Evolutionary conservation across 257 asterid genomes (phyloP).

Genomic region (Buddleja alternifolia): DNA sequence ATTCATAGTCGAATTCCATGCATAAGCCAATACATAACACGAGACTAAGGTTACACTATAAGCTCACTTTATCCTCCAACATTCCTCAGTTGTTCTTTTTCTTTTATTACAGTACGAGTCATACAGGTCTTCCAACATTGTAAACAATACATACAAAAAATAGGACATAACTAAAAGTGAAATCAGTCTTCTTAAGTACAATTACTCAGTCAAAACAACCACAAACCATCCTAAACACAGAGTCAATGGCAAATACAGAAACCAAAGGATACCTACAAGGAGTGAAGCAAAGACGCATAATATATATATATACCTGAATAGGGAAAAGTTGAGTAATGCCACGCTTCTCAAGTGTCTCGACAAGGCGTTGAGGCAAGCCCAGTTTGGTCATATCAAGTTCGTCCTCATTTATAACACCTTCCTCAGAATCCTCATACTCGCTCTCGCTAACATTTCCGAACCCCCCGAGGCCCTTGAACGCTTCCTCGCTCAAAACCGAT

Average conservation of each 20-base stretch:
- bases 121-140: no score
- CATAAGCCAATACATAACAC: no score
- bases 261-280: no score
- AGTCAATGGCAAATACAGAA: background rate
- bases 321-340: slow-evolving; percentile 91
- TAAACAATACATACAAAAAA: background rate
- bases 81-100: no score
- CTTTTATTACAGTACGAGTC: no score
- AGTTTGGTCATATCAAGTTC: slow-evolving; percentile 66
- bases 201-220: background rate
- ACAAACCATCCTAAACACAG: background rate
- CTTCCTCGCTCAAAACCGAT: slow-evolving; percentile 56
- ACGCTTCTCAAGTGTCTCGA: slow-evolving; percentile 67
- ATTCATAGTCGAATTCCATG: no score
- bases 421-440: slow-evolving; percentile 37
- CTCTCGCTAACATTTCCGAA: slow-evolving; percentile 39
- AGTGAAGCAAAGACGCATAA: background rate
- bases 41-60: no score
- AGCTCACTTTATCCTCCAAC: no score
- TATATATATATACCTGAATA: slow-evolving; percentile 52
- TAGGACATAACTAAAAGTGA: background rate
- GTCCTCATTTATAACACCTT: slow-evolving; percentile 36
- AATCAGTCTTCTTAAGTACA: background rate
- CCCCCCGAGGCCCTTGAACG: slow-evolving; percentile 53
- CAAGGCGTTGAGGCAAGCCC: slow-evolving; percentile 80